These are phyloP conservation scores for Nyssa sinensis DNA, from an alignment of 148 eudicot species.

Conservation along the genomic window DNA sequence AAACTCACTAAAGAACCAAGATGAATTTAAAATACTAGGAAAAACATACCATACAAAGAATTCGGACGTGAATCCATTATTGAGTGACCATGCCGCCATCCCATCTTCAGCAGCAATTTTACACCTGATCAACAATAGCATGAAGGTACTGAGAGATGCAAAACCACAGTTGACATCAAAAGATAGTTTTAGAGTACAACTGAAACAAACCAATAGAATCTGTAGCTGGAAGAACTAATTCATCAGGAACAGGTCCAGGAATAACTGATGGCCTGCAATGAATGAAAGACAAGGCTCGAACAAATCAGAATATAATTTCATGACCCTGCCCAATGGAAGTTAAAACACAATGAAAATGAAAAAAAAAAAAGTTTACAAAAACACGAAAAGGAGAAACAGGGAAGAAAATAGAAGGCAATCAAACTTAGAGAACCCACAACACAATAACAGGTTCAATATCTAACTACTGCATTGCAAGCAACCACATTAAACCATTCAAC, in stretches of 20 bases:
- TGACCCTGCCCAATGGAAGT: not conserved
- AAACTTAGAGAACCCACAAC: not conserved
- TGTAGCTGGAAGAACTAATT: constrained; percentile 64
- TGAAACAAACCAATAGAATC: constrained; percentile 73
- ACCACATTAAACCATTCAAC: not conserved
- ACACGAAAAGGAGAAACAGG: not conserved
- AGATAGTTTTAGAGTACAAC: constrained; percentile 6
- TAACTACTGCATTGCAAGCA: constrained; percentile 4
- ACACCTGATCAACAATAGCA: constrained; percentile 50
- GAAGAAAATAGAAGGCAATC: not conserved
- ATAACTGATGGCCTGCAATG: constrained; percentile 73
- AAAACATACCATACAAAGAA: constrained; percentile 65
- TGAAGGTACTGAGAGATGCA: constrained; percentile 19
- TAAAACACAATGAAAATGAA: constrained; percentile 6
- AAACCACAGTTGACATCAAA: not conserved
- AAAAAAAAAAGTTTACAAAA: not conserved
- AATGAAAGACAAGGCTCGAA: not conserved
- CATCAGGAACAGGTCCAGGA: constrained; percentile 93
- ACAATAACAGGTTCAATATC: constrained; percentile 5
- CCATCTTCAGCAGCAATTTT: constrained; percentile 86
- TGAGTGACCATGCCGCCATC: constrained; percentile 92
- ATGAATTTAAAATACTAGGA: not conserved
- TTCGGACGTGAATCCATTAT: constrained; percentile 58
- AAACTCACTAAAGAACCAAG: not conserved
- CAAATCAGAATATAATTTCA: not conserved